phyloP scores from a whole-genome alignment of 2,329 filamentous ascomycete genomes.

The Lachnellula suecica region DNA sequence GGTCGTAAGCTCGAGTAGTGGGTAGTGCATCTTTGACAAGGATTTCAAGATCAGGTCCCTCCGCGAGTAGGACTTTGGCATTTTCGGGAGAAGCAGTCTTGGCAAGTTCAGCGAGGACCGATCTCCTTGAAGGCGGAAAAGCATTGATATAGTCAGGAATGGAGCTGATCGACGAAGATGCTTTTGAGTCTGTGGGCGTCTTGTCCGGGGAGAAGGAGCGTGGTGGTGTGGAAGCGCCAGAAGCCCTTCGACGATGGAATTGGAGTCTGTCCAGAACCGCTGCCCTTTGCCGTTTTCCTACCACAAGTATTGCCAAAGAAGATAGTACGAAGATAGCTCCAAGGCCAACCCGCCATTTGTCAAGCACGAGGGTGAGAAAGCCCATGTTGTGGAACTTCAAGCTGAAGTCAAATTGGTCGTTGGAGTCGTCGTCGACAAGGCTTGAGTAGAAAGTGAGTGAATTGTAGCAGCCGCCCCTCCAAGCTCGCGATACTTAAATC shows the following conservation, averaged over 20 bases:
- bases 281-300: constrained; percentile 25
- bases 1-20: constrained; percentile 23
- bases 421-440: too few species aligned
- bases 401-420: too few species aligned
- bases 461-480: background rate
- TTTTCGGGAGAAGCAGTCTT: constrained; percentile 16
- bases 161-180: background rate
- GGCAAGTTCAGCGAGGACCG: constrained; percentile 25
- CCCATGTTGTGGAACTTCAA: constrained; percentile 14
- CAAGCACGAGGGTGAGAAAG: constrained; percentile 12
- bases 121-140: constrained; percentile 31
- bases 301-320: constrained; percentile 15
- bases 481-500: too few species aligned
- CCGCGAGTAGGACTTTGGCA: constrained; percentile 15
- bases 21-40: constrained; percentile 23
- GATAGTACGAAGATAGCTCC: constrained; percentile 23
- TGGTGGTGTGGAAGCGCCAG: constrained; percentile 32
- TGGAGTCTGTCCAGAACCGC: constrained; percentile 23
- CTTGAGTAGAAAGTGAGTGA: constrained; percentile 21
- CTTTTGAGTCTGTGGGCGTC: constrained; percentile 8
- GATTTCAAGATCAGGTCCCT: constrained; percentile 18
- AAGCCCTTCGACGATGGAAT: constrained; percentile 28
- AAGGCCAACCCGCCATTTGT: constrained; percentile 27
- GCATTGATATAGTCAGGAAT: constrained; percentile 21
- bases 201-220: constrained; percentile 30